Evolutionary conservation across 2,329 filamentous ascomycete species (phyloP), one percentile per base, ranked within the genome.

Genomic region (Aspergillus aculeatinus): DNA sequence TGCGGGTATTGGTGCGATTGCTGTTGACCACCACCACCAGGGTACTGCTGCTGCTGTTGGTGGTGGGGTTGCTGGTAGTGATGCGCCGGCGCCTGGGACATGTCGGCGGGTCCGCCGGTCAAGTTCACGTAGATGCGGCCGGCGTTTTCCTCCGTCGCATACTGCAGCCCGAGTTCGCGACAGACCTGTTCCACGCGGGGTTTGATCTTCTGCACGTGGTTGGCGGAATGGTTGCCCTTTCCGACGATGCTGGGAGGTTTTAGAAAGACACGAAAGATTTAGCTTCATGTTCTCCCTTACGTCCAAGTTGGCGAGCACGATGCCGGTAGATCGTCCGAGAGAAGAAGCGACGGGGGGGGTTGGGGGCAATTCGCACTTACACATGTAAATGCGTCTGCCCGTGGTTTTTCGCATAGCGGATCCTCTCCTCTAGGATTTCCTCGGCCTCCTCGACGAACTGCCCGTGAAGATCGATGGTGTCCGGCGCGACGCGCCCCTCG

Each of bases 401-500:
- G 39, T 86, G 83, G 56, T 83, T 76, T 73, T 87, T 86, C 60
- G 92, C 92, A 67, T 90, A 88, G 66, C 86, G 85, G 71, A 99
- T 96, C 66, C 95, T 85, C 76, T 91, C 83, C 79, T 94, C 91
- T 23, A 98, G 81, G 59, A 97, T 95, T 65, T 91, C 86, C 80
- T 96, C 92, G 5, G 95, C 95, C 80, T 98, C 95, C 74, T 96
- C 91, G 60, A 96, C 93, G 70, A 89, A 97, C 72, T 96, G 90
- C 2, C 95, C 95, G 76, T 99, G 95, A 51, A 99, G 82, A 78
- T 99, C 95, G 68, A 99, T 93, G 9, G 90, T 92, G 77, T 98
- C 94, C 47, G 82, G 81, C 16, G 86, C 83, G 10, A 96, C 89
- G 62, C 89, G 87, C 19, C 87, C 90, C 2, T 82, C 76, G 21